Percentiles rank a stretch among this genome's conserved stretches.
Conservation (phyloP, 1,284 basidiomycete species). For the Trametes polyzona region DNA sequence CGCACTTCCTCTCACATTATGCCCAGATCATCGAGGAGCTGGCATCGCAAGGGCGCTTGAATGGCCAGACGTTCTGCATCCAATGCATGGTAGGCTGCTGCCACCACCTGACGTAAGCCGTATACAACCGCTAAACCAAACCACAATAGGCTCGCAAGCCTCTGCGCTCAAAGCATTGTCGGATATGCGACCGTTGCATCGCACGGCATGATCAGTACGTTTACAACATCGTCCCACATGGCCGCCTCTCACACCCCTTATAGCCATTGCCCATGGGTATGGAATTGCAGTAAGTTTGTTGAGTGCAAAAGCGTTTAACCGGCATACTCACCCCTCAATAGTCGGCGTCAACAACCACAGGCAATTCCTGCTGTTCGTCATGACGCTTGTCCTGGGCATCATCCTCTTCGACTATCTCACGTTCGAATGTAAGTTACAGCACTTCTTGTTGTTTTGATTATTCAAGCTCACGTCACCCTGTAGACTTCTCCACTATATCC, state of each 20-base stretch:
- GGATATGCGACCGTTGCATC: slow-evolving; percentile 89
- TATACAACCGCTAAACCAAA: background rate
- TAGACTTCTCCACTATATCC: slow-evolving; percentile 55
- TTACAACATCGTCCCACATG: background rate
- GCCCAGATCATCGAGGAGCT: slow-evolving; percentile 85
- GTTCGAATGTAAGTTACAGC: slow-evolving; percentile 68
- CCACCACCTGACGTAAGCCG: background rate
- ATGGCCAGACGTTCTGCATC: slow-evolving; percentile 96
- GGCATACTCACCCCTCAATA: slow-evolving; percentile 35
- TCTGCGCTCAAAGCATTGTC: slow-evolving; percentile 94
- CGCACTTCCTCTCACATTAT: background rate
- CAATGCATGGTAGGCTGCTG: slow-evolving; percentile 76
- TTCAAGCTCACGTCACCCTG: background rate
- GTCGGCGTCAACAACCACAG: slow-evolving; percentile 96
- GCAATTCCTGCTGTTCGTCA: slow-evolving; percentile 91
- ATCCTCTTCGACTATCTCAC: slow-evolving; percentile 81
- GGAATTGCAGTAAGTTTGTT: slow-evolving; percentile 85
- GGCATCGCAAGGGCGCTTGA: slow-evolving; percentile 84
- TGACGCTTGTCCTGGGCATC: slow-evolving; percentile 83
- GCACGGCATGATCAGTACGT: slow-evolving; percentile 90
- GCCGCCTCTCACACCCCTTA: background rate
- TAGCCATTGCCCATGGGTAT: slow-evolving; percentile 99
- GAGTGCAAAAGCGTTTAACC: background rate
- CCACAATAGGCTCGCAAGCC: slow-evolving; percentile 77
- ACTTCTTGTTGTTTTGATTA: background rate